phyloP scores from a whole-genome alignment of 108 stramenopile species.

The Skeletonema tropicum region DNA sequence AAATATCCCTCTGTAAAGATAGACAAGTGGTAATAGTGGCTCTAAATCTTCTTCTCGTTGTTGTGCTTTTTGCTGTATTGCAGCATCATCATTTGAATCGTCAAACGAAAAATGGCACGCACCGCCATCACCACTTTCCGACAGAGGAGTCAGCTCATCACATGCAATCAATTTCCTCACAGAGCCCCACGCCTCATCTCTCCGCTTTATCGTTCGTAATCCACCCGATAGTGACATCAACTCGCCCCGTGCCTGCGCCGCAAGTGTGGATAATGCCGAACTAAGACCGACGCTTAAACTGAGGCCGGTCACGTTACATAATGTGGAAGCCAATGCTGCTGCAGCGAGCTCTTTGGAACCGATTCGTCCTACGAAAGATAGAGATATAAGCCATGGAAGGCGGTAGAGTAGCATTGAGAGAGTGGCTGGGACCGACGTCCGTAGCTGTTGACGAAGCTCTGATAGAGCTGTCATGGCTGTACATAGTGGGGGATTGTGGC shows the following conservation, averaged over 20 bases:
- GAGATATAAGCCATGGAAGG: slow-evolving; percentile 62
- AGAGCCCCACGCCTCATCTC: background rate
- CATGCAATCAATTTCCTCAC: background rate
- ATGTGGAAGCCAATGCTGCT: slow-evolving; percentile 67
- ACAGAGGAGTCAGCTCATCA: background rate
- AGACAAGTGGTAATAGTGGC: slow-evolving; percentile 52
- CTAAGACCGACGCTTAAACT: slow-evolving; percentile 61
- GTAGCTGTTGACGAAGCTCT: slow-evolving; percentile 25
- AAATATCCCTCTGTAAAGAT: slow-evolving; percentile 52
- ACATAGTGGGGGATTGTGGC: no score
- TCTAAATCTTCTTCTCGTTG: background rate
- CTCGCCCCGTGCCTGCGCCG: slow-evolving; percentile 47
- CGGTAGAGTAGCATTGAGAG: slow-evolving; percentile 48
- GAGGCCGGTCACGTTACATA: slow-evolving; percentile 74
- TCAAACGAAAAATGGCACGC: background rate
- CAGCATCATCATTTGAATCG: background rate
- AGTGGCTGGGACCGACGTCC: slow-evolving; percentile 37
- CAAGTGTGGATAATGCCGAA: slow-evolving; percentile 49
- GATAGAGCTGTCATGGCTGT: background rate
- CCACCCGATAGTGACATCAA: slow-evolving; percentile 25
- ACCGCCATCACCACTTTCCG: background rate
- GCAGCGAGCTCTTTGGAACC: slow-evolving; percentile 65
- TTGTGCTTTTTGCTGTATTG: background rate
- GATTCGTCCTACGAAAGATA: slow-evolving; percentile 58
- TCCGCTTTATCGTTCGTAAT: slow-evolving; percentile 6